Base-by-base conservation (phyloP, 106 monocot genomes). In the Ottelia alismoides region DNA sequence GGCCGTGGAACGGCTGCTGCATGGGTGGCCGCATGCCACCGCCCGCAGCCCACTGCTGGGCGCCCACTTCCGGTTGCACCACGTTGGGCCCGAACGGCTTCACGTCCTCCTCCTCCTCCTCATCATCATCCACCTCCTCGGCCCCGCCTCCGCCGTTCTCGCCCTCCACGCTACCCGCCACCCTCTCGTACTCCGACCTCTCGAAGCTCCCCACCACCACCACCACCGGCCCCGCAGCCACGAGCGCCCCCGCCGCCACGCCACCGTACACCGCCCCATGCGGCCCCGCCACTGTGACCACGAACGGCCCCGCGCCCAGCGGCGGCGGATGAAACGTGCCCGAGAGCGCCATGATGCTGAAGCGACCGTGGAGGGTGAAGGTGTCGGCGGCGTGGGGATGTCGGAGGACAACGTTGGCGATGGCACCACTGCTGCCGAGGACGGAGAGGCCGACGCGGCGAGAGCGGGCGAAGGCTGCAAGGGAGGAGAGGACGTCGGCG, bases 301-400 rank as follows among this genome's bases (percentile, higher is more conserved):
- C 7, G 49, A 62, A 50, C 19, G n/a, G n/a, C n/a, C n/a, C n/a
- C 2, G 57, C 24, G 20, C 40, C 10, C 40, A 43, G 16, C 40
- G 6, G 40, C 40, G 40, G 40, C 3, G 53, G 68, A 14, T 72
- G 72, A 26, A 64, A 30, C 49, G 71, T 67, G 22, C 75, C 75
- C 27, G 75, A 72, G n/a, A 80, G 60, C 16, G 70, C 49, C 23
- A 75, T 67, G 31, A 80, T 57, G 43, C 76, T 75, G 63, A 72
- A 80, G 19, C 71, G 75, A 14, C 75, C 80, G 11, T 64, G 72
- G 30, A 80, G 63, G 7, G 61, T 16, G 61, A 26, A 62, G 0
- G 58, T 40, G 45, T 2, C 25, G 25, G 2, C 32, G 32, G 20
- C 9, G 19, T 2, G n/a, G 25, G 53, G 25, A 51, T 75, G 78